These are phyloP conservation scores for Ogataea salicorniae DNA, from an alignment of 805 yeast species.

Conservation along the genomic window DNA sequence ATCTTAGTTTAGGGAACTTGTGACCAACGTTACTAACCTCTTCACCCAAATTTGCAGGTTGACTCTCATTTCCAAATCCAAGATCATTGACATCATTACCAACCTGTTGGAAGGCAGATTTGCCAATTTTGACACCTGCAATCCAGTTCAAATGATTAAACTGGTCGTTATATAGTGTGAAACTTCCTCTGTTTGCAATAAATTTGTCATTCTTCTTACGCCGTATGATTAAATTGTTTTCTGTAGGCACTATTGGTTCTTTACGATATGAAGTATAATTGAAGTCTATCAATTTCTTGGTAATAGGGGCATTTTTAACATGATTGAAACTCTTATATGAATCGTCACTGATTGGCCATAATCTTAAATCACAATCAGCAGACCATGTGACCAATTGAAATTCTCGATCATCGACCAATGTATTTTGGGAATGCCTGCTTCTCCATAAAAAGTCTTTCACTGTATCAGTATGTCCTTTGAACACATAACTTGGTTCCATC, in stretches of 20 bases:
- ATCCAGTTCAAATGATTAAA: conserved; percentile 83
- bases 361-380: conserved; percentile 73
- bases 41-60: conserved; percentile 73
- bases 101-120: conserved; percentile 34
- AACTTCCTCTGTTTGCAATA: conserved; percentile 24
- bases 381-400: conserved; percentile 95
- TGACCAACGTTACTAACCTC: conserved; percentile 87
- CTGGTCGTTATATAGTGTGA: conserved; percentile 34
- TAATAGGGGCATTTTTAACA: conserved; percentile 33
- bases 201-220: conserved; percentile 14
- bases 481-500: conserved; percentile 51
- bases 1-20: conserved; percentile 78
- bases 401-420: conserved; percentile 61
- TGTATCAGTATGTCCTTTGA: conserved; percentile 79
- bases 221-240: conserved; percentile 21
- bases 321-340: conserved; percentile 44
- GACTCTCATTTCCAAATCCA: conserved; percentile 30
- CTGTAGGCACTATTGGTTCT: conserved; percentile 37
- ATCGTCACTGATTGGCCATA: conserved; percentile 66
- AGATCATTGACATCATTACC: conserved; percentile 33
- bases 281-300: conserved; percentile 33
- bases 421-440: conserved; percentile 42
- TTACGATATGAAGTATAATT: conserved; percentile 41
- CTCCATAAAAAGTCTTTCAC: conserved; percentile 90
- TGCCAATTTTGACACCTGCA: conserved; percentile 80